A percentile compares a stretch with the other conserved stretches of the same genome.
These are phyloP conservation scores for Aspergillus awamori DNA, from an alignment of 2,329 filamentous ascomycete species.

Conservation along the genomic window DNA sequence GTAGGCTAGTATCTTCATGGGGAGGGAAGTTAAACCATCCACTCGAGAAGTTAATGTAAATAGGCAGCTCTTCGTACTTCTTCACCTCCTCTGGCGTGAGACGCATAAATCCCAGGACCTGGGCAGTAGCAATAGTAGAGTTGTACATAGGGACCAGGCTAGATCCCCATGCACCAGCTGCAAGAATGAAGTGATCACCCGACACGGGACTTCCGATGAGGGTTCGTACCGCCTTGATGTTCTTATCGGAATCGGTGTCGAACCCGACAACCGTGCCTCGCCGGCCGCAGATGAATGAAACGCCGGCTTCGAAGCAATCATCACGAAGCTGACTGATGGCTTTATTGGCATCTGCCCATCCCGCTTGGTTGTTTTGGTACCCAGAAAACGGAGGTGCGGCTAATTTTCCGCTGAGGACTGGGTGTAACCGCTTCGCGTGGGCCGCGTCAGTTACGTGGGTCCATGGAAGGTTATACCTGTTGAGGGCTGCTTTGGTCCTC, in stretches of 20 bases:
- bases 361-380: constrained; percentile 26
- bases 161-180: constrained; percentile 30
- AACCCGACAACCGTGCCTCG: constrained; percentile 23
- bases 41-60: constrained; percentile 33
- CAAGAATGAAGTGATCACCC: constrained; percentile 25
- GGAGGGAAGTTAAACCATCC: constrained; percentile 38
- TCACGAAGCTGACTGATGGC: constrained; percentile 21
- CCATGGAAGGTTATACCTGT: background rate
- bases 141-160: constrained; percentile 25
- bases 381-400: constrained; percentile 20
- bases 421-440: constrained; percentile 31
- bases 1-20: constrained; percentile 24
- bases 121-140: constrained; percentile 21
- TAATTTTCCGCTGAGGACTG: constrained; percentile 21
- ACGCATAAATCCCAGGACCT: constrained; percentile 32
- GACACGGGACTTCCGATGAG: constrained; percentile 20
- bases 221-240: constrained; percentile 17
- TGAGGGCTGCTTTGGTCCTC: background rate
- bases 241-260: constrained; percentile 12
- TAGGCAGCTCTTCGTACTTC: constrained; percentile 40
- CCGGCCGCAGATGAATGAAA: constrained; percentile 20
- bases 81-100: constrained; percentile 31
- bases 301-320: constrained; percentile 20
- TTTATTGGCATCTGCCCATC: constrained; percentile 28
- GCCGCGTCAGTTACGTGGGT: constrained; percentile 7